Percentiles rank a stretch among this genome's conserved stretches.
Evolutionary conservation across 2,329 filamentous ascomycete genomes (phyloP).

Genomic region (Dactylellina cionopaga): DNA sequence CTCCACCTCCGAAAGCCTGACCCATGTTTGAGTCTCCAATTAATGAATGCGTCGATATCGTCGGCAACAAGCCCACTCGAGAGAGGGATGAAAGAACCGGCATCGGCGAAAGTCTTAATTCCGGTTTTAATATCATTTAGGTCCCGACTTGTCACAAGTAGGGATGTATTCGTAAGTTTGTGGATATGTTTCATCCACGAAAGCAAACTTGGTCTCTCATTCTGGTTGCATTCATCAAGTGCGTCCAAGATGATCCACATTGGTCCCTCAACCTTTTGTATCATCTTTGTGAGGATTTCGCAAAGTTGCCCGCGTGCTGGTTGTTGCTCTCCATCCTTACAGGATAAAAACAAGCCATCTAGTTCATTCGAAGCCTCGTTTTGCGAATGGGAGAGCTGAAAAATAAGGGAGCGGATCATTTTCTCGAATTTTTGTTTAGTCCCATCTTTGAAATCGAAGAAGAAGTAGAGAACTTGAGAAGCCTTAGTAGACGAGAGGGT

Average conservation of each 20-base stretch:
- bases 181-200: neutral
- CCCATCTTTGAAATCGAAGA: constrained; percentile 61
- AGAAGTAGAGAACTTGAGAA: constrained; percentile 59
- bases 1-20: constrained; percentile 56
- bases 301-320: constrained; percentile 56
- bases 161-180: neutral
- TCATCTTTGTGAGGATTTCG: constrained; percentile 52
- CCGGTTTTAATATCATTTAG: neutral
- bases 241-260: too few relatives aligned
- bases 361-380: constrained; percentile 52
- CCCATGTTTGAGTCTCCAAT: constrained; percentile 42
- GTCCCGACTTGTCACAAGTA: neutral
- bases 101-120: neutral
- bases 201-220: neutral
- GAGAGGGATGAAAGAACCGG: neutral
- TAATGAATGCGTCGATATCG: constrained; percentile 4
- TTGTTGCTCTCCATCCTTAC: constrained; percentile 56
- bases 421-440: constrained; percentile 59
- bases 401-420: too few relatives aligned
- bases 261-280: too few relatives aligned
- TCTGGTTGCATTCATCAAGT: constrained; percentile 56
- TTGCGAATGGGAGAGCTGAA: constrained; percentile 56
- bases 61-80: neutral
- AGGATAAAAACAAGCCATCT: constrained; percentile 55
- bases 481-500: constrained; percentile 42